Base-by-base conservation (phyloP, 371 early-diverging fungal species). In the Actinomortierella ambigua region DNA sequence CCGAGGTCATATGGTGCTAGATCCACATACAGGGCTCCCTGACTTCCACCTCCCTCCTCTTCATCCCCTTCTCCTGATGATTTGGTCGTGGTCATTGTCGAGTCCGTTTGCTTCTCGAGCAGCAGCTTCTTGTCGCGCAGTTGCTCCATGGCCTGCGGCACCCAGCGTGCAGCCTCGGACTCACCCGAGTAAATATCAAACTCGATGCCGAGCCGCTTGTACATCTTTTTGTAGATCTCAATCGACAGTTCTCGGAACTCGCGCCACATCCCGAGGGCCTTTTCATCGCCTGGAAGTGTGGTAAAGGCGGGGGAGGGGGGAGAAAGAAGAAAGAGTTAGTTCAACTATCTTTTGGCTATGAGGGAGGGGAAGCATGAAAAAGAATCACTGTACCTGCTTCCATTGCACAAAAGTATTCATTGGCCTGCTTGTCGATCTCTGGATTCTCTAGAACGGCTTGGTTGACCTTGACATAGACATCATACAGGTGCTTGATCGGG, bases 141-240 rank as follows among this genome's bases (percentile, higher is more conserved):
- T 50, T 89, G 78, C 26, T 86, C 63, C 47, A 92, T 81, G 15
- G 92, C 91, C 24, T 84, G 81, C 9, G 84, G 73, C 56, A 94
- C 91, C 61, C 86, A 86, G 24, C 79, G 73, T 7, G 86, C 87
- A 50, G 92, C 94, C 69, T 93, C 82, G 3, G 98, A 96, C 80
- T 99, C 99, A 41, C 99, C 99, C 0, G 97, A 95, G 81, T 97
- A 99, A 9, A 92, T 85, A 66, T 99, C 99, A 81, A 99, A 99
- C 26, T 87, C 69, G 65, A 98, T 87, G 64, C 92, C 91, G 26
- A 99, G 81, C 49, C 95, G 89, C 15, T 85, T 84, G 63, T 99
- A 99, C 8, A 93, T 86, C 15, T 86, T 77, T 56, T 88, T 84
- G 83, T 97, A 99, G 59, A 93, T 90, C 28, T 79, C 82, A 41